Base-by-base conservation (phyloP, 2,329 filamentous ascomycete genomes). In the Aspergillus luchuensis region DNA sequence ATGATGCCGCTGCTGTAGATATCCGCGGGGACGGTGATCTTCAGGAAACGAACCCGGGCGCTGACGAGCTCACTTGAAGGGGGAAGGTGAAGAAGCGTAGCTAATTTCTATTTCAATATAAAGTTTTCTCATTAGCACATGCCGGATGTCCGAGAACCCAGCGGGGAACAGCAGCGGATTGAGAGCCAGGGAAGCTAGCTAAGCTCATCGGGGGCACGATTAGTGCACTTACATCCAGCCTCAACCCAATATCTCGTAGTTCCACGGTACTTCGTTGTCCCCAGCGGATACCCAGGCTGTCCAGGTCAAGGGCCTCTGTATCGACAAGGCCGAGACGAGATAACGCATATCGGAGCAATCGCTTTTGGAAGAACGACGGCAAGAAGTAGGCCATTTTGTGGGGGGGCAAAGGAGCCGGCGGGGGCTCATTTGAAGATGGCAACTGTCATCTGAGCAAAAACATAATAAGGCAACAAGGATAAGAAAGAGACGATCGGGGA, bases 321-420 rank as follows among this genome's bases (percentile, higher is more conserved):
- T 98, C 95, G 61, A 99, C 86, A 58, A 97, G 83, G 68, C 96
- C 92, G 61, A 97, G 83, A 60, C 89, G 88, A 23, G 90, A 89
- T 45, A 99, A 82, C 53, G 89, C 91, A 80, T 95, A 97, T 67
- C 91, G 89, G 66, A 98, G 85, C 70, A 98, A 84, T 76, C 90
- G 88, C 84, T 95, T 96, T 79, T 93, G 91, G 82, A 96, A 81
- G 68, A 82, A 91, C 68, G 87, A 91, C 65, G 92, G 88, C 71
- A 95, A 85, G 74, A 91, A 87, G 73, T 85, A 88, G 57, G 89
- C 87, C 90, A 93, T 92, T 76, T 68, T 72, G 66, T 65, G 62
- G 60, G 60, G 45, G 59, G 41, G 47, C 47, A 50, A 50, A 56
- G 63, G 70, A 74, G 74, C 74, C 71, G 61, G 67, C 62, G 58